Percentiles rank a stretch among this genome's conserved stretches.
Conservation (phyloP, 192 early-diverging fungal genomes). For the Obelidium mucronatum region DNA sequence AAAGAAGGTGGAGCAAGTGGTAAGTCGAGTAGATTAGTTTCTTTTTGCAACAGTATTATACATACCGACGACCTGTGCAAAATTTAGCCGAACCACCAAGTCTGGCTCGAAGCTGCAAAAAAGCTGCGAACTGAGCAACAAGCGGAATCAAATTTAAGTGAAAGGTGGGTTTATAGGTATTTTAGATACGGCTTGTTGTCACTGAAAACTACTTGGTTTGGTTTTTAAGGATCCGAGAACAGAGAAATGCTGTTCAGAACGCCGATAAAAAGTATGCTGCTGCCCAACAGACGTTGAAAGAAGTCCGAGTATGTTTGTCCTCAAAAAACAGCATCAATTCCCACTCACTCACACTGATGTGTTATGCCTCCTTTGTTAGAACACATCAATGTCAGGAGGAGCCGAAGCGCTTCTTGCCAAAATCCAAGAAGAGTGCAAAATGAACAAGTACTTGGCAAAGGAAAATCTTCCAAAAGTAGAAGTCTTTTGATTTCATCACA, state of each 20-base stretch:
- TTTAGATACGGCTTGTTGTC: background rate
- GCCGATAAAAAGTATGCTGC: conserved; percentile 53
- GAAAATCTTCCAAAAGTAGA: conserved; percentile 68
- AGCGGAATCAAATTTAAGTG: conserved; percentile 47
- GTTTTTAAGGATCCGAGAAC: conserved; percentile 63
- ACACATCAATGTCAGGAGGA: conserved; percentile 40
- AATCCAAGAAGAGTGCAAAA: conserved; percentile 65
- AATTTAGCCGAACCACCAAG: conserved; percentile 59
- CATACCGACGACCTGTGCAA: background rate
- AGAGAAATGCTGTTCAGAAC: conserved; percentile 43
- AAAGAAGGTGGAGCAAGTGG: conserved; percentile 64
- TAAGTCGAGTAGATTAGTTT: too few species aligned
- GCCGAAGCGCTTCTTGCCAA: conserved; percentile 57
- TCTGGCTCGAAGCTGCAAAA: conserved; percentile 67
- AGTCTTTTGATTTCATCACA: background rate
- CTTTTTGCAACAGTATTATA: too few species aligned
- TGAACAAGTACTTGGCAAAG: conserved; percentile 63
- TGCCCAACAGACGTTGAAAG: conserved; percentile 52
- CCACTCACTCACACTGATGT: background rate
- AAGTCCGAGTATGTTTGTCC: conserved; percentile 48
- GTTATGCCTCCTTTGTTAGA: too few species aligned
- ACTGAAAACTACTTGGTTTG: too few species aligned
- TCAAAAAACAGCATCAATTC: background rate
- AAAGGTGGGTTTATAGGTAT: conserved; percentile 41
- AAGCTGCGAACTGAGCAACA: conserved; percentile 60